Evolutionary conservation across 1,139 yeast genomes (phyloP), one percentile per base, ranked within the genome.

Genomic region (Nadsonia commutata): DNA sequence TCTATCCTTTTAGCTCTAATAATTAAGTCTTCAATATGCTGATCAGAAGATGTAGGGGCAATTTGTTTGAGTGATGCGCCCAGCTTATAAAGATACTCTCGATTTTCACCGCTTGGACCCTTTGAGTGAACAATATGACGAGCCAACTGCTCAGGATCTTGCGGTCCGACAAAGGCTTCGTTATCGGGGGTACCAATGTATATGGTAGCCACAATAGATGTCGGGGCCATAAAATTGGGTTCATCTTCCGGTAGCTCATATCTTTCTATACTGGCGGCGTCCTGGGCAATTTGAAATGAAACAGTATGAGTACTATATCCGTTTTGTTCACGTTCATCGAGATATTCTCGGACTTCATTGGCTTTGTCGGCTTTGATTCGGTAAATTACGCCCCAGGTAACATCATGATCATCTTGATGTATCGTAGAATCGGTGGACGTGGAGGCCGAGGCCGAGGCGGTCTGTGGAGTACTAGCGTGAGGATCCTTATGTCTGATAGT

Each of bases 171-270:
- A 58, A 85, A 88, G 5, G 94, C 83, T 44, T 68, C 80, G 55
- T 86, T 86, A 17, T 74, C 80, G 1, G 79, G 72, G 2, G 88
- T 81, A 1, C 96, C 96, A 31, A 88, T 83, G 58, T 86, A 88
- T 0, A 85, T 85, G 38, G 67, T 64, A 2, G 69, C 56, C 0
- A 52, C 48, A 5, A 60, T 55, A 40, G 58, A 61, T 4, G 22
- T 33, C 11, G 44, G 1, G 62, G 39, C 40, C 20, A 23, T 9
- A 39, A 37, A 31, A 63, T 8, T 53, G 47, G 2, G 33, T 21
- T 36, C 13, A 40, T 27, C 20, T 31, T 38, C 33, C 22, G 38
- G 43, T 31, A 37, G 31, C 2, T 39, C 43, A 18, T 41, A 36
- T 17, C 22, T 11, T 17, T 40, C 42, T 2, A 40, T 40, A 11